Evolutionary conservation across 1,284 basidiomycete genomes (phyloP).

Genomic region (Ustilago tritici): DNA sequence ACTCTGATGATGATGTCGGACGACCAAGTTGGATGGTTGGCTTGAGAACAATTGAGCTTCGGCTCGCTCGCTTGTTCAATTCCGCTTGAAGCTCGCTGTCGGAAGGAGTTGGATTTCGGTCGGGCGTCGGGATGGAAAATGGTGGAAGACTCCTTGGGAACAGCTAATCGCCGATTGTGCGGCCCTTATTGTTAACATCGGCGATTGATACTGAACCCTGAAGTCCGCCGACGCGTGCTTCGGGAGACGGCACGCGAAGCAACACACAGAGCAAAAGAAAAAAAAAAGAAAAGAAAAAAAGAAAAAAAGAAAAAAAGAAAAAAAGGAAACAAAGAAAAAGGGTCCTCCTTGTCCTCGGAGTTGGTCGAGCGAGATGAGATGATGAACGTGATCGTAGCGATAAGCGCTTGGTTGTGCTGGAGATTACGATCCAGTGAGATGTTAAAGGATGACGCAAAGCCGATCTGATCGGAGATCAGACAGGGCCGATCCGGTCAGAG

Average conservation of each 20-base stretch:
- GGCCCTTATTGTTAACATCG: neutral
- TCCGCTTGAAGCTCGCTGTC: neutral
- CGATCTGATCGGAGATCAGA: no score
- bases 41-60: slow-evolving; percentile 7
- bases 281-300: no score
- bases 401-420: slow-evolving; percentile 1
- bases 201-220: slow-evolving; percentile 6
- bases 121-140: slow-evolving; percentile 35
- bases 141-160: slow-evolving; percentile 21
- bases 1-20: slow-evolving; percentile 25
- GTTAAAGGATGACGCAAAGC: no score
- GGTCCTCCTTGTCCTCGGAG: neutral
- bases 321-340: neutral
- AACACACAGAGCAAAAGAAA: neutral
- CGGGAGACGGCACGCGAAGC: neutral
- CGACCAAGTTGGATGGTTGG: slow-evolving; percentile 7
- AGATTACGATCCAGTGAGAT: no score
- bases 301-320: no score
- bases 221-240: slow-evolving; percentile 10
- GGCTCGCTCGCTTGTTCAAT: neutral
- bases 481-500: no score
- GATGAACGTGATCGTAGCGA: neutral
- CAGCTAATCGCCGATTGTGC: slow-evolving; percentile 8
- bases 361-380: neutral
- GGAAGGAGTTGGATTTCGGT: slow-evolving; percentile 12